phyloP scores from a whole-genome alignment of 2,329 filamentous ascomycete species.

The Cytospora mali region DNA sequence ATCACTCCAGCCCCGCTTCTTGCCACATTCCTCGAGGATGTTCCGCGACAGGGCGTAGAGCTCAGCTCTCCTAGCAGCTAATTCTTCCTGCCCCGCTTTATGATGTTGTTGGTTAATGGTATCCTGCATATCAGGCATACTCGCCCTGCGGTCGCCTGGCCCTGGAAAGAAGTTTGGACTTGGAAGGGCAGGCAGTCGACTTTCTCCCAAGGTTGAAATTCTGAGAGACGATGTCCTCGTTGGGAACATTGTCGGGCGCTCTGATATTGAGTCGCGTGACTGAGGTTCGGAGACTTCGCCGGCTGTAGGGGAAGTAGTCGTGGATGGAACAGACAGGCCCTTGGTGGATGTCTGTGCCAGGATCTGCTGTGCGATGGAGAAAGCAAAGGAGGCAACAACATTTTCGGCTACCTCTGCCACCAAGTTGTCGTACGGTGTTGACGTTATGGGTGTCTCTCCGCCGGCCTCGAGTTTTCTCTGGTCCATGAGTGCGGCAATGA shows the following conservation, averaged over 20 bases:
- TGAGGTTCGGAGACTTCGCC: conserved; percentile 60
- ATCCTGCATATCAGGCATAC: conserved; percentile 43
- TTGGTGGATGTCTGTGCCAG: conserved; percentile 74
- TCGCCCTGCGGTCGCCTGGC: conserved; percentile 42
- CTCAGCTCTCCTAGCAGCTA: conserved; percentile 82
- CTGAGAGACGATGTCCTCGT: conserved; percentile 64
- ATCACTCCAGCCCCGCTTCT: conserved; percentile 72
- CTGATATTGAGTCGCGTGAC: conserved; percentile 55
- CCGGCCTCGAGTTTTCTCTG: conserved; percentile 43
- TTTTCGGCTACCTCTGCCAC: conserved; percentile 67
- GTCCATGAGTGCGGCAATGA: conserved; percentile 62
- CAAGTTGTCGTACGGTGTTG: conserved; percentile 37
- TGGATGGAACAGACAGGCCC: conserved; percentile 66
- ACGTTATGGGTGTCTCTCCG: conserved; percentile 33
- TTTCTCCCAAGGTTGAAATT: conserved; percentile 38
- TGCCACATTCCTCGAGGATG: conserved; percentile 74
- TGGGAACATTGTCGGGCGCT: conserved; percentile 71
- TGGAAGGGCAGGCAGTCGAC: conserved; percentile 40
- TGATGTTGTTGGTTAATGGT: conserved; percentile 39
- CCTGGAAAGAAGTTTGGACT: conserved; percentile 60
- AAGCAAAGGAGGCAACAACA: conserved; percentile 76
- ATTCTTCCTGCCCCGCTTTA: conserved; percentile 72
- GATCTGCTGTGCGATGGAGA: conserved; percentile 74
- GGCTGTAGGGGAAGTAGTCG: conserved; percentile 47
- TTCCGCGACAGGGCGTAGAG: conserved; percentile 79